phyloP scores from a whole-genome alignment of 192 early-diverging fungal genomes.

The Kappamyces sp. region DNA sequence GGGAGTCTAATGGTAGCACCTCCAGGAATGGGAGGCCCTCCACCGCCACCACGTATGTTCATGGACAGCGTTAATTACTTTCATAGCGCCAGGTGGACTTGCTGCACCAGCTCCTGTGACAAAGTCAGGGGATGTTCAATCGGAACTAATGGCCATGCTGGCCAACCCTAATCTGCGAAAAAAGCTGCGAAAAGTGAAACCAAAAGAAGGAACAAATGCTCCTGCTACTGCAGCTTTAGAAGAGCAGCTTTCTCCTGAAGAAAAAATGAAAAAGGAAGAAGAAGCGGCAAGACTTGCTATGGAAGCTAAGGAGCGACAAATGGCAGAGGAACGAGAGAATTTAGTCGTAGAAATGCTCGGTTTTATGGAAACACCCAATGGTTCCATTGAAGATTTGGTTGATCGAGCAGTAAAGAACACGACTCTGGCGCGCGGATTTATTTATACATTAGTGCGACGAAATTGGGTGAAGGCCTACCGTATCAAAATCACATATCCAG shows the following conservation, averaged over 20 bases:
- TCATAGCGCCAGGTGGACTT: neutral
- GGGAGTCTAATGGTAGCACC: too few relatives aligned
- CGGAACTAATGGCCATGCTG: slow-evolving; percentile 25
- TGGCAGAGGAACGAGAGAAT: slow-evolving; percentile 32
- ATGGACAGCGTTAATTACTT: too few relatives aligned
- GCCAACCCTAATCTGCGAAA: slow-evolving; percentile 29
- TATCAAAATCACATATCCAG: slow-evolving; percentile 17
- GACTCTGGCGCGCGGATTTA: slow-evolving; percentile 38
- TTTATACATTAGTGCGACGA: slow-evolving; percentile 46
- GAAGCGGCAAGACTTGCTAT: slow-evolving; percentile 18
- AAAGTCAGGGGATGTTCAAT: slow-evolving; percentile 15
- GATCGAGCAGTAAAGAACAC: slow-evolving; percentile 33
- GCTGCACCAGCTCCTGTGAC: neutral
- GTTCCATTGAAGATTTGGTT: slow-evolving; percentile 42
- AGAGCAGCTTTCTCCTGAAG: slow-evolving; percentile 5
- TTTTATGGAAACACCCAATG: slow-evolving; percentile 53
- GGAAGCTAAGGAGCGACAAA: slow-evolving; percentile 18
- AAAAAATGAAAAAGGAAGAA: slow-evolving; percentile 11
- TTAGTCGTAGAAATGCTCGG: slow-evolving; percentile 49
- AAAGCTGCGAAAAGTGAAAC: slow-evolving; percentile 29
- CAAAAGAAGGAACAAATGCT: neutral
- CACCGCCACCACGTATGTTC: too few relatives aligned
- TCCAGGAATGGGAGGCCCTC: too few relatives aligned
- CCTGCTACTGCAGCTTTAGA: neutral
- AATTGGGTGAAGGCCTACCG: slow-evolving; percentile 40